A percentile compares a stretch with the other conserved stretches of the same genome.
phyloP scores from a whole-genome alignment of 495 filamentous ascomycete species.

The Aspergillus sparsus region DNA sequence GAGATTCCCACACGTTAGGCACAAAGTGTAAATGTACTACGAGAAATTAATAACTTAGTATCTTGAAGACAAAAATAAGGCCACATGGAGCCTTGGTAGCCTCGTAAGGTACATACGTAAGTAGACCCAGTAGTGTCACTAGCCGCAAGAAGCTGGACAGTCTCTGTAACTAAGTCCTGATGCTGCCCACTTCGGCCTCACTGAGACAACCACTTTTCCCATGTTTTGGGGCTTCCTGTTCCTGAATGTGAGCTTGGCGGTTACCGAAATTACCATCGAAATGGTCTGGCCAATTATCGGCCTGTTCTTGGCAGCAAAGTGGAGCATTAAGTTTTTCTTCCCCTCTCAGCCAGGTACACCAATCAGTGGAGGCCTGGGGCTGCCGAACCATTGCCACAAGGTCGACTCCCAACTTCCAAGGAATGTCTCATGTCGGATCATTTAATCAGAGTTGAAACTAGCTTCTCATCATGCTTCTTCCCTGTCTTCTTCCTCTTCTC shows the following conservation, averaged over 20 bases:
- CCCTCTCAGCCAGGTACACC: conserved; percentile 24
- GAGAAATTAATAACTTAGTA: no score
- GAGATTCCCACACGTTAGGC: conserved; percentile 1
- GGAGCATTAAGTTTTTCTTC: conserved; percentile 19
- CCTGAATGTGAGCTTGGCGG: conserved; percentile 29
- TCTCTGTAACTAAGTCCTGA: no score
- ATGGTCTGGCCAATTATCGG: conserved; percentile 22
- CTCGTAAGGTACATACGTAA: conserved; percentile 4
- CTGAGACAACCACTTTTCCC: conserved; percentile 1
- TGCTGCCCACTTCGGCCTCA: not conserved
- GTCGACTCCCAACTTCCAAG: conserved; percentile 19
- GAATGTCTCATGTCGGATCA: conserved; percentile 26
- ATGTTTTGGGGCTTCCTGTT: conserved; percentile 35
- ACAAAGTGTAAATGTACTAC: not conserved
- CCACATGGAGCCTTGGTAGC: not conserved
- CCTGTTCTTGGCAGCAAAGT: conserved; percentile 8
- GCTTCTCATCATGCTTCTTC: not conserved
- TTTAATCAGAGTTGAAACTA: not conserved
- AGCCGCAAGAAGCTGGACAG: not conserved
- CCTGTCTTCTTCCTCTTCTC: no score
- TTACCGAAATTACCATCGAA: conserved; percentile 26
- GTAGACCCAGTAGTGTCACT: not conserved
- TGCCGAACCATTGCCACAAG: conserved; percentile 22
- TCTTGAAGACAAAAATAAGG: not conserved
- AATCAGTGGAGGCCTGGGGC: conserved; percentile 17